Conservation (phyloP, 73 alveolate species). For the Breviolum minutum region DNA sequence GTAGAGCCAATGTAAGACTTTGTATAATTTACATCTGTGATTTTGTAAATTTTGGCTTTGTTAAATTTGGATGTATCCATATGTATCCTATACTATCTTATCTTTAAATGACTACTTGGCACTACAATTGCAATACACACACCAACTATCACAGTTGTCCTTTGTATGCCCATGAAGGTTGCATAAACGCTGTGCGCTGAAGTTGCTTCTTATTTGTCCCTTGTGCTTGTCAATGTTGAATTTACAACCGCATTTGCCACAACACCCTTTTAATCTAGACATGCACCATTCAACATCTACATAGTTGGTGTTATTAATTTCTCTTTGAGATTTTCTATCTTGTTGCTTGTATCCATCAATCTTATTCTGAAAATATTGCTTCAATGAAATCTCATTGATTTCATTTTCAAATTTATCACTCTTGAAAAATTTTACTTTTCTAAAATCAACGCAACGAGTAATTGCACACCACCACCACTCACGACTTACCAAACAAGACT, state of each 20-base stretch:
- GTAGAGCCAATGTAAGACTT: too few relatives aligned
- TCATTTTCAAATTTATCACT: background rate
- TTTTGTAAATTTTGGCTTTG: too few relatives aligned
- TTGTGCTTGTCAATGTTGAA: background rate
- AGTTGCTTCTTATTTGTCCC: background rate
- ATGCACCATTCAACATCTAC: slow-evolving; percentile 4
- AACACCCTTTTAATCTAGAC: background rate
- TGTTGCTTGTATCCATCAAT: slow-evolving; percentile 10
- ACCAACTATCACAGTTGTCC: background rate
- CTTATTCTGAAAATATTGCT: background rate
- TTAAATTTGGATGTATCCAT: too few relatives aligned
- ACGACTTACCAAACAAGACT: background rate
- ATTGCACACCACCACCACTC: background rate
- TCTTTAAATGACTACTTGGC: background rate
- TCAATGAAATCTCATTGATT: background rate
- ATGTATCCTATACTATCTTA: background rate
- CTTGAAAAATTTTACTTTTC: background rate
- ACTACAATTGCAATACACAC: background rate
- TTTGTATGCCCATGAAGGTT: too few relatives aligned
- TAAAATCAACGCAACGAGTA: background rate
- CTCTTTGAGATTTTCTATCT: background rate
- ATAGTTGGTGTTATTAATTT: background rate
- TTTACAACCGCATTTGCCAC: slow-evolving; percentile 12
- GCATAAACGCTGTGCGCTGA: background rate
- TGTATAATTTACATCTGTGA: too few relatives aligned